A percentile compares a stretch with the other conserved stretches of the same genome.
phyloP scores from a whole-genome alignment of 345 rosid genomes.

The Eucalyptus brandiana region DNA sequence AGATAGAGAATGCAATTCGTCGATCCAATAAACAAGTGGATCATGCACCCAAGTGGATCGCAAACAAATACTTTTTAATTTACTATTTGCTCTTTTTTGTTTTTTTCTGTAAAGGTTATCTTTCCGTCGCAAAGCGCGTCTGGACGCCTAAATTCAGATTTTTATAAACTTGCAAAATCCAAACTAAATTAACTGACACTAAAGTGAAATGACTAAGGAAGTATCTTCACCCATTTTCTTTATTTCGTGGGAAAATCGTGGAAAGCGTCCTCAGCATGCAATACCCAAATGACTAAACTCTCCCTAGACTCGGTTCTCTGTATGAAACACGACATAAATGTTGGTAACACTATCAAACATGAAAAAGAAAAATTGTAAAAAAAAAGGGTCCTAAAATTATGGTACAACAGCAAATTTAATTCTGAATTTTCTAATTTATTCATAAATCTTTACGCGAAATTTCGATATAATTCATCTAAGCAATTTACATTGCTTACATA shows the following conservation, averaged over 20 bases:
- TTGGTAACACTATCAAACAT: background rate
- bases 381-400: no score
- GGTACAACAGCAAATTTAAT: fast-evolving
- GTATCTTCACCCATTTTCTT: background rate
- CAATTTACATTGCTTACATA: background rate
- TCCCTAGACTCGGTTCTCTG: background rate
- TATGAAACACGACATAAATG: background rate
- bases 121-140: background rate
- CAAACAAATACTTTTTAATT: background rate
- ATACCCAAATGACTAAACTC: background rate
- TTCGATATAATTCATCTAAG: no score
- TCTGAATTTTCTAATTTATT: no score
- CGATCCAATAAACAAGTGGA: background rate
- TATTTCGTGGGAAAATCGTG: background rate
- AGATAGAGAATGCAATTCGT: no score
- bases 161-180: background rate
- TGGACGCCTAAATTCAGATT: background rate
- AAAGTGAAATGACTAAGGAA: background rate
- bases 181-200: background rate
- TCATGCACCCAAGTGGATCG: background rate
- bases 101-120: background rate
- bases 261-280: background rate
- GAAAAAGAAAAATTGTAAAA: background rate
- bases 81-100: background rate
- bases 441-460: fast-evolving